Conservation (phyloP, 495 filamentous ascomycete species). For the Extremus antarcticus region DNA sequence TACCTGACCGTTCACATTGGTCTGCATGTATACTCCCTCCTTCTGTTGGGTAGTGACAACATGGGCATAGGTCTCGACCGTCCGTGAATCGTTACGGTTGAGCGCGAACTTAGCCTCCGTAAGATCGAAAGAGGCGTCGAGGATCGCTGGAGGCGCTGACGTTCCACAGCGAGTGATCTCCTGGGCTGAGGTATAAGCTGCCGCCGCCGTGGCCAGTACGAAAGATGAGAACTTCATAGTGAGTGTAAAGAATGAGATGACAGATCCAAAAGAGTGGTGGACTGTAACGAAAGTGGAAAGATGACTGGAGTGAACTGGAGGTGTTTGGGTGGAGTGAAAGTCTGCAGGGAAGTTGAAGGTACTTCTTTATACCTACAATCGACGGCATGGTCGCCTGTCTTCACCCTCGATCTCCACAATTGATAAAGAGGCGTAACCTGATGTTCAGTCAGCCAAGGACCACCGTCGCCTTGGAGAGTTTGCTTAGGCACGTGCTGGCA, state of each 20-base stretch:
- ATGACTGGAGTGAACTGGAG: background rate
- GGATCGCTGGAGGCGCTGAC: background rate
- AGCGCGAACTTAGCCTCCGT: background rate
- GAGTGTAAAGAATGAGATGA: background rate
- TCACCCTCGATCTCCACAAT: background rate
- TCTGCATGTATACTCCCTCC: constrained; percentile 1
- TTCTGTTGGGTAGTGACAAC: constrained; percentile 5
- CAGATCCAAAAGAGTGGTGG: background rate
- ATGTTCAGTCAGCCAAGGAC: background rate
- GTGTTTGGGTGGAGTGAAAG: background rate
- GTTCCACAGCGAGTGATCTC: background rate
- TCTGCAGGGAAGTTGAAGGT: background rate
- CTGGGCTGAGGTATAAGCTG: background rate
- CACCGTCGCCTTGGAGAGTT: background rate
- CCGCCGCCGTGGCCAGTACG: background rate
- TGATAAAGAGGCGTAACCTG: background rate
- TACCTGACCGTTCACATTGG: constrained; percentile 9
- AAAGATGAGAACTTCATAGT: background rate
- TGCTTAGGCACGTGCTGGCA: background rate
- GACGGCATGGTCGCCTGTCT: background rate
- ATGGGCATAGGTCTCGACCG: constrained; percentile 18
- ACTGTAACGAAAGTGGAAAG: background rate
- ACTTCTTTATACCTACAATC: background rate
- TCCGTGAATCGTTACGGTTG: background rate
- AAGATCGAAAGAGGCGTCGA: background rate